Base-by-base conservation (phyloP, 495 filamentous ascomycete genomes). In the Neurospora intermedia region DNA sequence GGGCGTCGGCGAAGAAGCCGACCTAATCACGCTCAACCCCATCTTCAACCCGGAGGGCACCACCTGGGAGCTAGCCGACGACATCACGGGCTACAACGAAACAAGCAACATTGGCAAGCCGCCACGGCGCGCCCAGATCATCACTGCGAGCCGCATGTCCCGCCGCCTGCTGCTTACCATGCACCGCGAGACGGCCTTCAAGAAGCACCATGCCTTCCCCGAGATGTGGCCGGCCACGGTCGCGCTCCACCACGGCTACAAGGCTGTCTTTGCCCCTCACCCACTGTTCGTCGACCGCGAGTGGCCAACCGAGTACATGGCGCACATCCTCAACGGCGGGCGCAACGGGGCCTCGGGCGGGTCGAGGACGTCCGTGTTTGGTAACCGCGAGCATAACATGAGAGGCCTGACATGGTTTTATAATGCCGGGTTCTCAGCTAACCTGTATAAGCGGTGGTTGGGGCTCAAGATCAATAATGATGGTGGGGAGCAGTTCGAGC, bases 211-310 rank as follows among this genome's bases (percentile, higher is more conserved):
- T 75, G 94, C 96, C 83, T 98, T 97, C 83, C 92, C 93, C 0
- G 96, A 99, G 81, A 98, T 98, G 94, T 98, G 92, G 92, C 91
- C 94, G 1, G 91, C 91, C 20, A 93, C 92, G 0, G 87, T 89
- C 6, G 92, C 94, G 9, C 85, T 99, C 4, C 96, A 98, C 71
- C 96, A 98, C 78, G 96, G 96, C 13, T 89, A 93, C 84, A 99
- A 99, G 82, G 96, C 93, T 66, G 96, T 99, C 31, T 97, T 90
- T 77, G 93, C 91, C 15, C 96, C 96, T 2, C 96, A 99, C 78
- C 93, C 95, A 0, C 86, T 97, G 45, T 97, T 91, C 79, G 88
- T 99, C 31, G 96, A 99, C 80, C 91, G 96, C 62, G 85, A 87
- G 69, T 99, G 96, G 96, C 96, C 96, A 9, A 85, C 87, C 3